A percentile compares a stretch with the other conserved stretches of the same genome.
phyloP scores from a whole-genome alignment of 2,329 filamentous ascomycete species.

The Trichophyton equinum region DNA sequence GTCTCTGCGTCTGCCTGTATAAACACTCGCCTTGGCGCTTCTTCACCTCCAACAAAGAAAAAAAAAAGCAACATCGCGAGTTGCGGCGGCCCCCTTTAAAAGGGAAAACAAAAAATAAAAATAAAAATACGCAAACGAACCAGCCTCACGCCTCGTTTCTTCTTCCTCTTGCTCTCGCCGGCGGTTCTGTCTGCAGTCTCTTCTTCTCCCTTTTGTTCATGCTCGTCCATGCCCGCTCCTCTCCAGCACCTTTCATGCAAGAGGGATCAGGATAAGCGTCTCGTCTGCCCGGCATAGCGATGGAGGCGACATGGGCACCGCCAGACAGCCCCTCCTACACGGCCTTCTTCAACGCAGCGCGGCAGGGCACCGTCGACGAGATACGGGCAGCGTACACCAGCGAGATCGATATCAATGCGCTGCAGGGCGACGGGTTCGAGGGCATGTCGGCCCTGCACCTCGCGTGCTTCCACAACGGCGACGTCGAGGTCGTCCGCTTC shows the following conservation, averaged over 20 bases:
- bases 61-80: not conserved
- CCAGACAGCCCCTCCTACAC: not conserved
- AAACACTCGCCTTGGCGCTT: not conserved
- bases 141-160: not conserved
- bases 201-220: not conserved
- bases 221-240: not conserved
- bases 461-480: slow-evolving; percentile 15
- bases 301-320: slow-evolving; percentile 3
- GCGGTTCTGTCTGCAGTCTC: not conserved
- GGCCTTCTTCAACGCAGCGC: slow-evolving; percentile 1
- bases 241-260: not conserved
- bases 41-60: not conserved
- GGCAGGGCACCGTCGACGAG: not conserved
- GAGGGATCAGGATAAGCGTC: not conserved
- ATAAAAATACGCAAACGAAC: no score
- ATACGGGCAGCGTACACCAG: not conserved
- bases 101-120: no score
- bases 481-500: slow-evolving; percentile 17
- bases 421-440: slow-evolving; percentile 1
- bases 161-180: not conserved
- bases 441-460: slow-evolving; percentile 15
- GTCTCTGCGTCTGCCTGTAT: no score
- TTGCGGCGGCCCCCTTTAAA: no score
- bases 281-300: not conserved
- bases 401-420: slow-evolving; percentile 3